Base-by-base conservation (phyloP, 1,139 yeast genomes). In the Spathaspora sp. region DNA sequence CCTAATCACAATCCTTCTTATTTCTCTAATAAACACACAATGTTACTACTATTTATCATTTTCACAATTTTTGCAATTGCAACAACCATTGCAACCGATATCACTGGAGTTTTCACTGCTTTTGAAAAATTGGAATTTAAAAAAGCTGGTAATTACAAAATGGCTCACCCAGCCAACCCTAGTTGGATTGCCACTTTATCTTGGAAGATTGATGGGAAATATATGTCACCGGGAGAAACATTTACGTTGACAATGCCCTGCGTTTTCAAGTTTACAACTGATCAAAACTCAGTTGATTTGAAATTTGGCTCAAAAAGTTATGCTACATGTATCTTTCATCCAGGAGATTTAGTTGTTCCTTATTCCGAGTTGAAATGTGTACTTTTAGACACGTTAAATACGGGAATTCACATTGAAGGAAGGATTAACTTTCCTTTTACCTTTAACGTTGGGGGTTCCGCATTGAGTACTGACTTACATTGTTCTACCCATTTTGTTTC, bases 201-300 rank as follows among this genome's bases (percentile, higher is more conserved):
- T 2, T 68, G 72, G 72, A 33, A 41, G 1, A 52, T 68, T 7
- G 43, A 47, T 11, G 63, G 63, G 13, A 27, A 56, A 5, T 44
- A 51, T 0, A 56, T 60, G 2, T 31, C 44, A 1, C 47, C 69
- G 0, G 70, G 71, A 10, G 73, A 68, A 48, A 65, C 70, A 5
- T 66, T 67, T 51, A 49, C 58, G 1, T 59, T 67, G 41, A 43
- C 43, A 13, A 46, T 67, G 50, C 68, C 69, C 2, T 56, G 65
- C 53, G 69, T 62, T 2, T 64, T 55, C 47, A 60, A 57, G 43
- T 59, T 64, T 40, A 59, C 65, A 2, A 24, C 60, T 11, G 17
- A 8, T 20, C 16, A 37, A 10, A 20, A 7, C 4, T 37, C 26
- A 6, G 41, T 64, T 5, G 38, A 46, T 18, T 56, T 65, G 38